Evolutionary conservation across 2,329 filamentous ascomycete species (phyloP), one percentile per base, ranked within the genome.

Genomic region (Cladosporium sp.): DNA sequence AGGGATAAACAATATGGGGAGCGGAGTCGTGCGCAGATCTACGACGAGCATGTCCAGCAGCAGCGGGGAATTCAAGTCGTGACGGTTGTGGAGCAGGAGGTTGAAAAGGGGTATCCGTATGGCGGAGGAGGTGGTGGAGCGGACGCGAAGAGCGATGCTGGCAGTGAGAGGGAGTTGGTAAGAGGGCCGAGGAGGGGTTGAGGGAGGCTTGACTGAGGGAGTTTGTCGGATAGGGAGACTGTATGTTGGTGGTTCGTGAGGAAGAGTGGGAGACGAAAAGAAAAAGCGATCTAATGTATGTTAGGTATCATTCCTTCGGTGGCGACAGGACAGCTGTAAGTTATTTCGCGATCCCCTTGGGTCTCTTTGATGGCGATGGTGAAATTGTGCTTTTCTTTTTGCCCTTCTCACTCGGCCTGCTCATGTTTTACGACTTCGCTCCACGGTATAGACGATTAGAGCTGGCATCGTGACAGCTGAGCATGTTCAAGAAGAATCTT

Each of bases 11-110:
- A 15, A 6, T 6, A 15, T 1, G 19, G n/a, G 3, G 18, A 34
- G 18, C 5, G 4, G 37, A 7, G 18, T 12, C 19, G 27, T 73
- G 67, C 69, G 55, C 7, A 15, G 32, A 3, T 15, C 12, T 11
- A 64, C 32, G 58, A 56, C n/a, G 13, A 47, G 12, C 32, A 44
- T 51, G 8, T 37, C 41, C n/a, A 55, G 66, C 37, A 39, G 54
- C 61, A 57, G 56, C 43, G 47, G 2, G 51, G 54, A 3, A 58
- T 58, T 17, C 52, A 56, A 20, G 56, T 58, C 8, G 47, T 54
- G 19, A 58, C 56, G 11, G 56, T 57, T 2, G 49, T 58, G 20
- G 52, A 57, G 36, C 56, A 58, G 34, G 51, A 57, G 20, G 48
- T 55, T 17, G 53, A 56, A 45, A 48, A 47, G 19, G 50, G 24